A percentile compares a stretch with the other conserved stretches of the same genome.
Evolutionary conservation across 164 flowering plant species (phyloP).

Genomic region (Sextonia rubra): DNA sequence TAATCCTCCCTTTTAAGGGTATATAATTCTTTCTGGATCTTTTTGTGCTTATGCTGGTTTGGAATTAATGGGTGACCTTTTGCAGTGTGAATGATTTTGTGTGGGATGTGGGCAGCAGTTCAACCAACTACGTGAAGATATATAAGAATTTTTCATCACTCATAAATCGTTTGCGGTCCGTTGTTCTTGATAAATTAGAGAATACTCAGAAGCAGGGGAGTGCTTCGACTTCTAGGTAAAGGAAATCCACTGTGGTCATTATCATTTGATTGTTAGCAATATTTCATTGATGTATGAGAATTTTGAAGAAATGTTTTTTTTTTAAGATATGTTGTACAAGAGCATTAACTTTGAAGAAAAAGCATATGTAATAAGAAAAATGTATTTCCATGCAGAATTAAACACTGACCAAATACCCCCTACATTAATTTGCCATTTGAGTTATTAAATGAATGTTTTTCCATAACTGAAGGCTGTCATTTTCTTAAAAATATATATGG

Average conservation of each 20-base stretch:
- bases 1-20: background rate
- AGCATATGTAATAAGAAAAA: no score
- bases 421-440: no score
- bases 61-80: background rate
- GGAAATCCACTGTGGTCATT: background rate
- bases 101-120: background rate
- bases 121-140: constrained; percentile 7
- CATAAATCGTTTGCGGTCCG: constrained; percentile 3
- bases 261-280: background rate
- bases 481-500: no score
- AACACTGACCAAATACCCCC: no score
- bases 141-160: constrained; percentile 9
- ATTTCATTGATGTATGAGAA: background rate
- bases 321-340: no score
- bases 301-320: background rate
- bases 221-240: constrained; percentile 5
- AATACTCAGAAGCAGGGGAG: background rate
- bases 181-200: constrained; percentile 10
- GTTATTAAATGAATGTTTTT: no score
- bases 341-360: no score
- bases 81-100: constrained; percentile 15
- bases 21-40: background rate
- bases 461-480: no score
- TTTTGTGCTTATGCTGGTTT: background rate
- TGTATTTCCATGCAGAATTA: no score